Conservation (phyloP, 768 basidiomycete genomes). For the Cyclocybe aegerita region DNA sequence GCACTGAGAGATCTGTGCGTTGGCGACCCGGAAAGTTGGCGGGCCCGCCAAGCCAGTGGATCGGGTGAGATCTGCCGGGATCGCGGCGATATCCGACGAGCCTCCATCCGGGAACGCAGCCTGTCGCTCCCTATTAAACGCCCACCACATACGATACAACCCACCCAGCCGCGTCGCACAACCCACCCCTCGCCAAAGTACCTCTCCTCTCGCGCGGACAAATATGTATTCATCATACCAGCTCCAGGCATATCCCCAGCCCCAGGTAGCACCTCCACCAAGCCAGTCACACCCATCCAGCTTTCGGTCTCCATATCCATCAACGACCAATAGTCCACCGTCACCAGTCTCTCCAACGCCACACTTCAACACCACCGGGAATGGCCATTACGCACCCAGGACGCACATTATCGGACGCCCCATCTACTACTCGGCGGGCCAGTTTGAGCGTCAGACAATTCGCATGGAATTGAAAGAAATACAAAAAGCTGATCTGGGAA, state of each 20-base stretch:
- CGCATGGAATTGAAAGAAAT: constrained; percentile 56
- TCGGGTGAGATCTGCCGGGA: constrained; percentile 11
- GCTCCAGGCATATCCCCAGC: constrained; percentile 6
- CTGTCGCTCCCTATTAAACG: not conserved
- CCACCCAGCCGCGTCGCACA: not conserved
- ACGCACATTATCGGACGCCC: constrained; percentile 44
- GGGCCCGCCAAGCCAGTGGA: too few relatives aligned
- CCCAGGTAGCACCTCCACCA: constrained; percentile 2
- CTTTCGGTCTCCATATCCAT: not conserved
- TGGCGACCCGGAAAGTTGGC: too few relatives aligned
- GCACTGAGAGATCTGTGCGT: too few relatives aligned
- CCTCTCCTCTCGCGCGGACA: not conserved
- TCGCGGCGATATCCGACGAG: constrained; percentile 18
- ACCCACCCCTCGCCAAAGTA: not conserved
- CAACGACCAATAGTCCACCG: not conserved
- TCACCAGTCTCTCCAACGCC: not conserved
- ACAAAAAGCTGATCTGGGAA: constrained; percentile 66
- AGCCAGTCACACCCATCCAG: not conserved
- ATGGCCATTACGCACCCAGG: not conserved
- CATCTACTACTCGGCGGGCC: constrained; percentile 57
- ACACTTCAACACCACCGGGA: not conserved
- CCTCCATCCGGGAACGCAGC: constrained; percentile 17
- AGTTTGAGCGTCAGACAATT: constrained; percentile 57
- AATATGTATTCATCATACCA: constrained; percentile 12
- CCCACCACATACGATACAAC: too few relatives aligned